Evolutionary conservation across 2,329 filamentous ascomycete species (phyloP).

Genomic region (Trichoderma sp.): DNA sequence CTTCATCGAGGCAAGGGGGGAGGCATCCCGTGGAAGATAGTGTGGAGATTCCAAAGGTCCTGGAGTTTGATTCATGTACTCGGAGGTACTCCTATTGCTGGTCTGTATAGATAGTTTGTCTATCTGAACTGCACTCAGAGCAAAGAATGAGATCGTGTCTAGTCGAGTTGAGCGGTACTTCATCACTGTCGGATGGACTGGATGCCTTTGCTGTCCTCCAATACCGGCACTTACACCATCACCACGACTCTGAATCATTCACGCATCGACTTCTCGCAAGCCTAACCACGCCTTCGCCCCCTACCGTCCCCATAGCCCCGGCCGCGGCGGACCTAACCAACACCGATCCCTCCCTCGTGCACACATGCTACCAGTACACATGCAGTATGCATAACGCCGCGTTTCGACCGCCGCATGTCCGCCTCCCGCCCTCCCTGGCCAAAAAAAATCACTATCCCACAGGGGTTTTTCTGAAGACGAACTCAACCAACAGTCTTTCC

Average conservation of each 20-base stretch:
- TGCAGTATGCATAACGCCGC: conserved; percentile 16
- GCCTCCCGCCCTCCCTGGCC: background rate
- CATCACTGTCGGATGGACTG: background rate
- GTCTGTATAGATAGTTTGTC: background rate
- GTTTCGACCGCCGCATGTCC: background rate
- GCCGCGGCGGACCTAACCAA: background rate
- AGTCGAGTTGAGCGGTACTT: background rate
- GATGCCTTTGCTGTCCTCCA: background rate
- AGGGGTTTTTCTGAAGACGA: background rate
- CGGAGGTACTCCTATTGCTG: background rate
- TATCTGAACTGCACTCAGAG: background rate
- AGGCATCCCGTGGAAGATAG: background rate
- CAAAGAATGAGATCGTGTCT: background rate
- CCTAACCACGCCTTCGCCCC: background rate
- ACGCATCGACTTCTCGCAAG: conserved; percentile 12
- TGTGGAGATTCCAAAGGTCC: background rate
- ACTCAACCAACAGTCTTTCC: background rate
- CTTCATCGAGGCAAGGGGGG: background rate
- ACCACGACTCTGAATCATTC: background rate
- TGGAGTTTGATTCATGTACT: background rate
- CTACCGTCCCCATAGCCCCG: background rate
- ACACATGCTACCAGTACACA: conserved; percentile 9
- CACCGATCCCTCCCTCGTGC: background rate
- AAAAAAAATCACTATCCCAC: background rate
- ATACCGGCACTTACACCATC: background rate